phyloP scores from a whole-genome alignment of 768 basidiomycete species.

The Dendrothele bispora region DNA sequence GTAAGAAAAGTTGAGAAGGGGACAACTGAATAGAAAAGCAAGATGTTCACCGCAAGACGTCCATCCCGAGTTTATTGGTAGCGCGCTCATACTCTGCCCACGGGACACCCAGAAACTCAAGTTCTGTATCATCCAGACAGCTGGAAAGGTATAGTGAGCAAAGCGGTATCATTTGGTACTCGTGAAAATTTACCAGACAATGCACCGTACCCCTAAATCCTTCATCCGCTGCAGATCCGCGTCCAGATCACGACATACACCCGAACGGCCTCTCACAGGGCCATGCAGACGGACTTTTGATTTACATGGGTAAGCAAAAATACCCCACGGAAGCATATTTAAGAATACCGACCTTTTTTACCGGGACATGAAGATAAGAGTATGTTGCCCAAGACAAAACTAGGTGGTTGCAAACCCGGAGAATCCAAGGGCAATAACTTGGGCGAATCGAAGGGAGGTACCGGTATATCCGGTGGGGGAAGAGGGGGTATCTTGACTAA shows the following conservation, averaged over 20 bases:
- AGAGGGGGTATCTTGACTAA: not conserved
- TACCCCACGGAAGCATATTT: constrained; percentile 1
- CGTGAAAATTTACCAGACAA: constrained; percentile 66
- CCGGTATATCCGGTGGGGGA: not conserved
- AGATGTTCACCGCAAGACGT: constrained; percentile 71
- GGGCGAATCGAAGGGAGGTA: not conserved
- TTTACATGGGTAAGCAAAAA: not conserved
- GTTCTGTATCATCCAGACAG: constrained; percentile 84
- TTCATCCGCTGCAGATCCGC: constrained; percentile 77
- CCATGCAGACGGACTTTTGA: constrained; percentile 66
- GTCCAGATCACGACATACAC: constrained; percentile 81
- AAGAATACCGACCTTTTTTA: constrained; percentile 72
- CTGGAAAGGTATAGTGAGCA: constrained; percentile 34
- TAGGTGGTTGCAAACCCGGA: constrained; percentile 10
- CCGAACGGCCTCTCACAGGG: constrained; percentile 74
- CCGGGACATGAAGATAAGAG: constrained; percentile 91
- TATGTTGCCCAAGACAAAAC: constrained; percentile 73
- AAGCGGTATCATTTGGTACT: not conserved
- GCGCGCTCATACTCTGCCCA: constrained; percentile 74
- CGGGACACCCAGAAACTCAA: constrained; percentile 81
- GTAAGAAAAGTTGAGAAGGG: constrained; percentile 7
- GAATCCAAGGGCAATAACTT: not conserved
- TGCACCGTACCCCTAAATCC: constrained; percentile 70
- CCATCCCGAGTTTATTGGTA: constrained; percentile 66
- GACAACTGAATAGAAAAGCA: not conserved